Evolutionary conservation across 352 stramenopile species (phyloP), one percentile per base, ranked within the genome.

Genomic region (Paralagenidium karlingii): DNA sequence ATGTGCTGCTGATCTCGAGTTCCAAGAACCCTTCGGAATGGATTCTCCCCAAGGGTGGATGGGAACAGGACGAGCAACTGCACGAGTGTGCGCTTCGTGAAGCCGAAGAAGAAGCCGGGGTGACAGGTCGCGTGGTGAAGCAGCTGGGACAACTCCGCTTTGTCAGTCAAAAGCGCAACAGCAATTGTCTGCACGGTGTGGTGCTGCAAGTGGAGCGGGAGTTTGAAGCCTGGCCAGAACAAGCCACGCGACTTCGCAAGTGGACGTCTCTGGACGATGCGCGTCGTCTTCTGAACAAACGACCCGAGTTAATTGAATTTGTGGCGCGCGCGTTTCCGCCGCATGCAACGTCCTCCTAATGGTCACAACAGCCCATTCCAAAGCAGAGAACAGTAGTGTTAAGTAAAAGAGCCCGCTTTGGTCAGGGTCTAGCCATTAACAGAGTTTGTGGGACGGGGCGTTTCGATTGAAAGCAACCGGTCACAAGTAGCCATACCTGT

Each of bases 1-100:
- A n/a, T n/a, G n/a, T n/a, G n/a, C n/a, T 98, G 41, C 50, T 97
- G 31, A 94, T 94, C 47, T 93, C 86, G 22, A 93, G 74, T 49
- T 80, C 82, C 48, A 96, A 96, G 51, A 57, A 78, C 33, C 38
- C 46, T 20, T 54, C 66, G 24, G 79, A 93, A 44, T 98, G 91
- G 91, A 96, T 97, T 34, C 51, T 98, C 7, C 94, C 94, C n/a
- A 98, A 98, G 53, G 94, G 94, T 29, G 94, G 92, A 1, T 98
- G 94, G 94, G 94, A 98, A 55, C 68, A 36, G 16, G 94, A 98
- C 47, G 94, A 98, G 54, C 82, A 71, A 0, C 58, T 80, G n/a
- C 61, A 84, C 41, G 77, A 97, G 43, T 90, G 83, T 45, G 94
- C 88, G 5, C 55, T 86, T 30, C 69, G 94, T 6, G 94, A 98